A percentile compares a stretch with the other conserved stretches of the same genome.
These are phyloP conservation scores for Tephrocybe sp. DNA, from an alignment of 768 basidiomycete species.

Conservation along the genomic window DNA sequence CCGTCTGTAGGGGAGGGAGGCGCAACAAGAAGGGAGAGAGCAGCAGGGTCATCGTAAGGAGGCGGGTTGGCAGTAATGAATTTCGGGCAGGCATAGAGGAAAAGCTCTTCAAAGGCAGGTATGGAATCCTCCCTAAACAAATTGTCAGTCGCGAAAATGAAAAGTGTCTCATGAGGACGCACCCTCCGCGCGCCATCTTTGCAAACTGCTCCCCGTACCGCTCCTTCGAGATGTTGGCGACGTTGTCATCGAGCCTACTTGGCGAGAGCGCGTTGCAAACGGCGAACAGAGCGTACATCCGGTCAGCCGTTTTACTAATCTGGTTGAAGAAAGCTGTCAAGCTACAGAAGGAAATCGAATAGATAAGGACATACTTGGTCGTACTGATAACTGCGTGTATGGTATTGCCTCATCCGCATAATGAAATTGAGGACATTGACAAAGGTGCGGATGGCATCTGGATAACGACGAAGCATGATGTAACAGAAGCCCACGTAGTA, in stretches of 20 bases:
- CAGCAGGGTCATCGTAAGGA: constrained; percentile 79
- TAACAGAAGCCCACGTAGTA: constrained; percentile 98
- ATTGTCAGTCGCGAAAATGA: background rate
- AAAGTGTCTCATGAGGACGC: constrained; percentile 6
- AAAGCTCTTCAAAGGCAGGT: constrained; percentile 87
- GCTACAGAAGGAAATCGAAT: background rate
- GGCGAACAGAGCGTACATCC: constrained; percentile 96
- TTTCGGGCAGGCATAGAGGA: constrained; percentile 92
- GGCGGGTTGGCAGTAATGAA: constrained; percentile 95
- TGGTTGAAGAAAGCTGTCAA: constrained; percentile 24
- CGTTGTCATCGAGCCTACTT: constrained; percentile 90
- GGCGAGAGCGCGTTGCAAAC: constrained; percentile 93
- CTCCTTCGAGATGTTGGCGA: constrained; percentile 90
- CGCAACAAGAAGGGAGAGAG: constrained; percentile 49
- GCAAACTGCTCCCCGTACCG: constrained; percentile 88
- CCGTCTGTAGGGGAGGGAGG: constrained; percentile 33
- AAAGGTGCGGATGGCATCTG: constrained; percentile 93
- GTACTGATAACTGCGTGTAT: constrained; percentile 94
- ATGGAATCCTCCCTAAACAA: constrained; percentile 62
- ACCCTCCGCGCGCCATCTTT: constrained; percentile 82
- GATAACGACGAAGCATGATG: constrained; percentile 89
- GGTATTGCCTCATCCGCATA: constrained; percentile 93
- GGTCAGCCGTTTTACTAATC: constrained; percentile 97
- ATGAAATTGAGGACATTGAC: constrained; percentile 93
- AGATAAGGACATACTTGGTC: constrained; percentile 61